These are phyloP conservation scores for Lomentospora prolificans DNA, from an alignment of 2,329 filamentous ascomycete genomes.

Conservation along the genomic window DNA sequence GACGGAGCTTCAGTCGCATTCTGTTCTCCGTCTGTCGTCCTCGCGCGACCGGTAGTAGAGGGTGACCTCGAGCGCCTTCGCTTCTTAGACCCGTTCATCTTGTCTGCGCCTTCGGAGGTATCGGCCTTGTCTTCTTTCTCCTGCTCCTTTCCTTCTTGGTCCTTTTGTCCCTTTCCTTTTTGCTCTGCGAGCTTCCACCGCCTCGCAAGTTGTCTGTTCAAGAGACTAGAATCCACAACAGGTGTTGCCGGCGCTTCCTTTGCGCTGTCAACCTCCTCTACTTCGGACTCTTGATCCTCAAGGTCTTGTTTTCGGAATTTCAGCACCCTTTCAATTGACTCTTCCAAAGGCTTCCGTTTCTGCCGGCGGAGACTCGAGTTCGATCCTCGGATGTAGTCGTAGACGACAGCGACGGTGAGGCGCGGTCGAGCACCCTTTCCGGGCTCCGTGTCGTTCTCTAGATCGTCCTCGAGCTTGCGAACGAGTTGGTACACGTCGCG, in stretches of 20 bases:
- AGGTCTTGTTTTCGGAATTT: slow-evolving; percentile 56
- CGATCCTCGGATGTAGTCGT: slow-evolving; percentile 71
- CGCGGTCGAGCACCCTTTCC: slow-evolving; percentile 18
- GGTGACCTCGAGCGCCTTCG: slow-evolving; percentile 6
- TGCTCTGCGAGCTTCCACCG: slow-evolving; percentile 22
- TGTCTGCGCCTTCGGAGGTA: slow-evolving; percentile 21
- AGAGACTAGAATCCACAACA: slow-evolving; percentile 26
- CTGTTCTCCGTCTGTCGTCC: slow-evolving; percentile 5
- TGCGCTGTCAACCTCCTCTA: slow-evolving; percentile 35
- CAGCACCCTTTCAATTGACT: slow-evolving; percentile 75
- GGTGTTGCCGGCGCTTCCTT: slow-evolving; percentile 17
- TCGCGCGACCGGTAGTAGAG: slow-evolving; percentile 8
- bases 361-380: slow-evolving; percentile 80
- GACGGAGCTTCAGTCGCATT: slow-evolving; percentile 12
- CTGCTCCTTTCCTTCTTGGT: slow-evolving; percentile 6
- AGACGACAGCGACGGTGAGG: slow-evolving; percentile 54
- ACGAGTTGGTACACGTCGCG: slow-evolving; percentile 71
- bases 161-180: slow-evolving; percentile 6
- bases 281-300: slow-evolving; percentile 21
- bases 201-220: slow-evolving; percentile 32
- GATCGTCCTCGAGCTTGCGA: slow-evolving; percentile 63
- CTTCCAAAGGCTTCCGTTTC: slow-evolving; percentile 72
- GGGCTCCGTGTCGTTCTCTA: slow-evolving; percentile 31
- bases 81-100: slow-evolving; percentile 13
- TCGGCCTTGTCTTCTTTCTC: slow-evolving; percentile 17